Evolutionary conservation across 2,329 filamentous ascomycete genomes (phyloP), one percentile per base, ranked within the genome.

Genomic region (Pseudonectria buxi): DNA sequence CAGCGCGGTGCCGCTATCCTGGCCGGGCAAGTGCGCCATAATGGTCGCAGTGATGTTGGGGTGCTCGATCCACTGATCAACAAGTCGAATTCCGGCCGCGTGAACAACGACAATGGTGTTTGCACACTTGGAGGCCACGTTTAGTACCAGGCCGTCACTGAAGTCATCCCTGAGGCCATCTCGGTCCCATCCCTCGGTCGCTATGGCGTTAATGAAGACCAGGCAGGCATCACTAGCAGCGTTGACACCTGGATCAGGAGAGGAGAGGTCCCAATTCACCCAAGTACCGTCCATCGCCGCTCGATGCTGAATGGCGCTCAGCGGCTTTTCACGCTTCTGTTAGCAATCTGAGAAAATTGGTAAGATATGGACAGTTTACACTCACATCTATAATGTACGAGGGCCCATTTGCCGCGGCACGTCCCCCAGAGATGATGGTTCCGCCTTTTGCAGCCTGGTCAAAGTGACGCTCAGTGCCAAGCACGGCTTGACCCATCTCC

Each of bases 121-220:
- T 37, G 65, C 57, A 50, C 78, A 83, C 37, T 72, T 68, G 1
- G 62, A 59, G 0, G 80, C 79, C 0, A 83, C 74, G 36, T 75
- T 76, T 1, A 62, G 54, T 0, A 85, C 68, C 0, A 84, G 62
- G 0, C 59, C 57, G 41, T 84, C 79, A 39, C 74, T 79, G 26
- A 74, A 75, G 44, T 80, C 82, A 51, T 94, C 85, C 32, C 76
- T 73, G 14, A 92, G 71, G 10, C 74, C 73, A 0, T 74, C 64
- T 27, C 78, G 70, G 43, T 86, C 72, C 58, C 75, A 87, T 0
- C 83, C 85, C 60, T 95, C 88, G 0, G 85, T 84, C 1, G 83
- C 76, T 55, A 89, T 86, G 24, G 71, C 75, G 54, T 83, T 94
- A 37, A 80, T 83, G 56, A 95, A 95, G 1, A 92, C 87, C 27